Evolutionary conservation across 805 yeast genomes (phyloP).

Genomic region (Clavispora carvajalis): DNA sequence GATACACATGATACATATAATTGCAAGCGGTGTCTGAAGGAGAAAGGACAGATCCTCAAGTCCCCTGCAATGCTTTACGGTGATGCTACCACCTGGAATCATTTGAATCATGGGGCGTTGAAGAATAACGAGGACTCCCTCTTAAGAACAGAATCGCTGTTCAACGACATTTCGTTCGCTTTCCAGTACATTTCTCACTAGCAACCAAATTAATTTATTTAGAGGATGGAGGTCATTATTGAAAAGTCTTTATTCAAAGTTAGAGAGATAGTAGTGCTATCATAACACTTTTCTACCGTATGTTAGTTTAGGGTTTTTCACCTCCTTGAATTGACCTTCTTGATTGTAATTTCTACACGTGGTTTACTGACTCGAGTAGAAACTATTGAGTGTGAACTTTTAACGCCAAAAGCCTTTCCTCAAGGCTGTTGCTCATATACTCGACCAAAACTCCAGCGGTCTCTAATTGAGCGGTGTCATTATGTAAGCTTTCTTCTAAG

Average conservation of each 20-base stretch:
- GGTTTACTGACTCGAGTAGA: no score
- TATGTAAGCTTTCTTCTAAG: not conserved
- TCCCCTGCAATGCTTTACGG: slow-evolving; percentile 93
- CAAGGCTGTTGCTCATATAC: not conserved
- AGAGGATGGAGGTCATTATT: no score
- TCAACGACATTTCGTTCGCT: slow-evolving; percentile 72
- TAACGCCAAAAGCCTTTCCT: not conserved
- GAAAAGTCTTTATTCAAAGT: no score
- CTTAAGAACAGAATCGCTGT: slow-evolving; percentile 65
- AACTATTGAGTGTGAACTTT: no score
- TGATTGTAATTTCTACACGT: no score
- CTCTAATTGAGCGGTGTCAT: not conserved
- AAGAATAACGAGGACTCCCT: slow-evolving; percentile 68
- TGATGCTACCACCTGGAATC: slow-evolving; percentile 98
- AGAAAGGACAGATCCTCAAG: slow-evolving; percentile 48
- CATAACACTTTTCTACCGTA: no score
- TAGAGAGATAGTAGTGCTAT: no score
- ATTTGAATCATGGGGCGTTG: slow-evolving; percentile 61
- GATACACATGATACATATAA: slow-evolving; percentile 92
- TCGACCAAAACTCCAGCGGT: not conserved
- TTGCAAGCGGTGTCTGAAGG: slow-evolving; percentile 69
- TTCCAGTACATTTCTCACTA: slow-evolving; percentile 90
- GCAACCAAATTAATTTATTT: no score
- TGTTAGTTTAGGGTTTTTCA: no score
- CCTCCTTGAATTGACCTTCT: no score